Conservation (phyloP, 345 rosid genomes). For the Aegle marmelos region DNA sequence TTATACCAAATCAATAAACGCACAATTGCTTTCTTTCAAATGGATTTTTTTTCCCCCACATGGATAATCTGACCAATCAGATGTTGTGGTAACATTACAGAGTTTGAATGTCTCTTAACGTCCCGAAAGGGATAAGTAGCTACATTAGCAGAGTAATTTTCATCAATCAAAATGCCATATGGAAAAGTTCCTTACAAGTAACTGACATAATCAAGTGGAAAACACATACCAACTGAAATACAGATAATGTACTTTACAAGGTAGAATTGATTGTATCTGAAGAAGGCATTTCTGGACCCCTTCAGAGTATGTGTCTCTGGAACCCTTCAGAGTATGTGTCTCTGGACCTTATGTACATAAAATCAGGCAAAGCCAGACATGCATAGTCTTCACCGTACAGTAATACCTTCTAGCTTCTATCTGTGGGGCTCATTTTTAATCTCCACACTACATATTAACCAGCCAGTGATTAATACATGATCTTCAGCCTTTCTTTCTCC, state of each 20-base stretch:
- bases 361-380: slow-evolving; percentile 18
- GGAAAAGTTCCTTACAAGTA: neutral
- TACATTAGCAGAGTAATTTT: neutral
- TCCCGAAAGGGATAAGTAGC: neutral
- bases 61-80: neutral
- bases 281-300: slow-evolving; percentile 9
- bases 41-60: neutral
- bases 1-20: neutral
- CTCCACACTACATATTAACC: slow-evolving; percentile 1
- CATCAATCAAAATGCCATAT: neutral
- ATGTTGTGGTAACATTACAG: neutral
- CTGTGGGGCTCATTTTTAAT: neutral
- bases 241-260: slow-evolving; percentile 3
- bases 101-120: neutral
- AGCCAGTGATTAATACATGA: neutral
- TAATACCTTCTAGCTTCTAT: slow-evolving; percentile 18
- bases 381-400: slow-evolving; percentile 6
- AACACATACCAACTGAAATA: neutral
- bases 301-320: slow-evolving; percentile 11
- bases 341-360: slow-evolving; percentile 27
- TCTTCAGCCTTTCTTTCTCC: slow-evolving; percentile 4
- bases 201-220: neutral
- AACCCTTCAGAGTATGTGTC: slow-evolving; percentile 17
- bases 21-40: neutral
- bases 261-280: slow-evolving; percentile 10